phyloP scores from a whole-genome alignment of 208 protist species.

The Leishmania lainsoni region DNA sequence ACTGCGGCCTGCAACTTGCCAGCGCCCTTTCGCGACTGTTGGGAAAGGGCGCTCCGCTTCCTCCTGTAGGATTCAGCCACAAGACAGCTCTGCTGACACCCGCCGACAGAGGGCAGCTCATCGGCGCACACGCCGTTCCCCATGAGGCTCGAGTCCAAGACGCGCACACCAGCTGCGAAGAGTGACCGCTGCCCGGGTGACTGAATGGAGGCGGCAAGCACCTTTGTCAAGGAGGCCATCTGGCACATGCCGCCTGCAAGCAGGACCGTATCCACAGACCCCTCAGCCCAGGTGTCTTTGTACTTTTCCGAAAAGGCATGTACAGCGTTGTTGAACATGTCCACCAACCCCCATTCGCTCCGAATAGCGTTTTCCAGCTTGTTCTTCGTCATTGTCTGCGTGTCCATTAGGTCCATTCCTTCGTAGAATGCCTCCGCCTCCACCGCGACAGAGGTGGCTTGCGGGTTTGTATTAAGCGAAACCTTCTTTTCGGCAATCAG shows the following conservation, averaged over 20 bases:
- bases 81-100: constrained; percentile 74
- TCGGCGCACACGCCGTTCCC: constrained; percentile 63
- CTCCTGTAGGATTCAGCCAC: constrained; percentile 31
- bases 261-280: constrained; percentile 55
- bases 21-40: constrained; percentile 21
- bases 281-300: constrained; percentile 11
- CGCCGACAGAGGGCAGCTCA: constrained; percentile 67
- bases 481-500: constrained; percentile 83
- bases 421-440: constrained; percentile 91
- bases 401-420: constrained; percentile 87
- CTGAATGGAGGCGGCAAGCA: constrained; percentile 37
- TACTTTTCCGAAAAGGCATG: constrained; percentile 47
- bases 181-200: constrained; percentile 17
- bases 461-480: constrained; percentile 65
- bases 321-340: constrained; percentile 60
- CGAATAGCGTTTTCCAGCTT: constrained; percentile 72
- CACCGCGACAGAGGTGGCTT: constrained; percentile 60
- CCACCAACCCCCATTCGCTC: constrained; percentile 66
- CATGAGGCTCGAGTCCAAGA: constrained; percentile 40
- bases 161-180: constrained; percentile 25
- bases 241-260: constrained; percentile 83
- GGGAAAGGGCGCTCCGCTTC: constrained; percentile 12
- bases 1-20: constrained; percentile 24
- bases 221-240: constrained; percentile 57
- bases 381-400: constrained; percentile 59